Evolutionary conservation across 371 early-diverging fungal species (phyloP), one percentile per base, ranked within the genome.

Genomic region (Circinella minor): DNA sequence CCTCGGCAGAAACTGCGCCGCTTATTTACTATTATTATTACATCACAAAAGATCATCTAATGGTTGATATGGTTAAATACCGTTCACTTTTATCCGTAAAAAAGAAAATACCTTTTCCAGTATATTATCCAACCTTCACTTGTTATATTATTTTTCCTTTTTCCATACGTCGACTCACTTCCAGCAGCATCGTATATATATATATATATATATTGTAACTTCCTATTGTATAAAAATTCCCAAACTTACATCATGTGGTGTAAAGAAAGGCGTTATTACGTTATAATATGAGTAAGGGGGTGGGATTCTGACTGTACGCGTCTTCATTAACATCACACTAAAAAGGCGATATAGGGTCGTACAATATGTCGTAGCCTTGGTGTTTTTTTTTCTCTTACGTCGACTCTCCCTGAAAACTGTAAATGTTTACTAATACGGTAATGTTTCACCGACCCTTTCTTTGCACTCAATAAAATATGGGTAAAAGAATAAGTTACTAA

Each of bases 401-500:
- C 1, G 8, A 0, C 15, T 49, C 4, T 51, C 15, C 27, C 57
- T 27, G 18, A 6, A 57, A 34, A 20, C 4, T 57, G 57, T 1
- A 7, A 17, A 57, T 34, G 34, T 57, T 51, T 8, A 57, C 57
- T 57, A 34, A 57, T 27, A 27, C 57, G 27, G 57, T 57, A 57
- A 57, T 27, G 57, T 57, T 18, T 57, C 57, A 57, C 57, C 34
- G 7, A 57, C 57, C 57, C 51, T 51, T 18, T 6, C 11, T 57
- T 57, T 34, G 57, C 57, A 57, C 57, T 57, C 18, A 20, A 57
- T 27, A 43, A 43, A 43, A 57, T 8, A 57, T 57, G 57, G 57
- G 57, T 57, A 57, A 57, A 57, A 27, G 57, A 27, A 57, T 57
- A 57, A 13, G n/a, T 57, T 57, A 57, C 14, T 51, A 0, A n/a